phyloP scores from a whole-genome alignment of 1,284 basidiomycete species.

The Rhodofomes roseus region DNA sequence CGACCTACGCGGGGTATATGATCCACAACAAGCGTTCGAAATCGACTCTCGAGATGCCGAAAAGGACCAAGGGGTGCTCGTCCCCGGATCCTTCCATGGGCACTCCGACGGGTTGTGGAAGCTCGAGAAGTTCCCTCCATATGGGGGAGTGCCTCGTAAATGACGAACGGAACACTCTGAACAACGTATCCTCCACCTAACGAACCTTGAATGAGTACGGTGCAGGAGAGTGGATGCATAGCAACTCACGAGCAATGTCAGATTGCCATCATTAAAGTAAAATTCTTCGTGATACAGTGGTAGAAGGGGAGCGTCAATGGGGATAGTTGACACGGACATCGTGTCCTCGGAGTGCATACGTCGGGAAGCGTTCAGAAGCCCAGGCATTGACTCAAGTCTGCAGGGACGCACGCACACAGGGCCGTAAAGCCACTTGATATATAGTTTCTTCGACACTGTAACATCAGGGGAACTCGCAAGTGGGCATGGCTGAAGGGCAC shows the following conservation, averaged over 20 bases:
- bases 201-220: neutral
- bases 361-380: neutral
- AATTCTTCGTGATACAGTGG: constrained; percentile 18
- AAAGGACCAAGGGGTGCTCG: constrained; percentile 23
- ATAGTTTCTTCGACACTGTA: neutral
- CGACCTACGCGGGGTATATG: constrained; percentile 26
- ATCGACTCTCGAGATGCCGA: constrained; percentile 22
- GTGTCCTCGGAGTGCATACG: neutral
- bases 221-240: neutral
- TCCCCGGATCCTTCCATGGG: constrained; percentile 17
- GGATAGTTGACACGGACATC: neutral
- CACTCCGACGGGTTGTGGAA: constrained; percentile 12
- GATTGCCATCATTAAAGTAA: constrained; percentile 29
- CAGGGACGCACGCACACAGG: neutral
- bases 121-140: constrained; percentile 24
- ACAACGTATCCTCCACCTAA: constrained; percentile 30
- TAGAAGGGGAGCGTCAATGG: neutral
- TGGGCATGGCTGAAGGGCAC: neutral
- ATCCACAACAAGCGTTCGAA: constrained; percentile 30
- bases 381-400: neutral
- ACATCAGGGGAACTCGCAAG: neutral
- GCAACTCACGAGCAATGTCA: constrained; percentile 24
- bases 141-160: constrained; percentile 26
- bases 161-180: constrained; percentile 26
- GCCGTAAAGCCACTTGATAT: neutral